Percentiles rank a stretch among this genome's conserved stretches.
Evolutionary conservation across 805 yeast genomes (phyloP).

Genomic region (Wickerhamomyces kurtzmanii): DNA sequence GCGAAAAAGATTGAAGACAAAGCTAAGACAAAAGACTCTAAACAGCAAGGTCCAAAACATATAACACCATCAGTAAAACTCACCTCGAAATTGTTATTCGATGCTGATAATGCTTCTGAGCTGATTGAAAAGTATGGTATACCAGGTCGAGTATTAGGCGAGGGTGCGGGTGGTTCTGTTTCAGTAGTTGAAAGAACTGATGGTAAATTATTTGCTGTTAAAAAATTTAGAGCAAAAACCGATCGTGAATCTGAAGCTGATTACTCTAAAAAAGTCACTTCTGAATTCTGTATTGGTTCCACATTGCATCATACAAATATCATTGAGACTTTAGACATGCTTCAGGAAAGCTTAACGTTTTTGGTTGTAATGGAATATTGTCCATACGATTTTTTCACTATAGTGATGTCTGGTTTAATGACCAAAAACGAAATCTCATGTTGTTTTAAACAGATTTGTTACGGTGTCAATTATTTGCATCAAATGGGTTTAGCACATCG

Average conservation of each 20-base stretch:
- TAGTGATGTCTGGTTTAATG: constrained; percentile 87
- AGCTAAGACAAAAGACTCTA: constrained; percentile 3
- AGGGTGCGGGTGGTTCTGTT: constrained; percentile 96
- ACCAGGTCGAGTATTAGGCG: constrained; percentile 67
- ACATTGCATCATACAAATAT: constrained; percentile 70
- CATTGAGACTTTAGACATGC: constrained; percentile 71
- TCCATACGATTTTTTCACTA: constrained; percentile 83
- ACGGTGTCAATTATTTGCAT: constrained; percentile 73
- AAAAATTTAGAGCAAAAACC: constrained; percentile 66
- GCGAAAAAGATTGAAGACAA: constrained; percentile 5
- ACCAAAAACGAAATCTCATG: constrained; percentile 60
- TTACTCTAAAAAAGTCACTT: constrained; percentile 68
- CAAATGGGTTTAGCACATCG: constrained; percentile 83
- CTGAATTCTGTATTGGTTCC: constrained; percentile 78
- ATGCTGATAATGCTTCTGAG: constrained; percentile 27
- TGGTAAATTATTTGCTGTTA: constrained; percentile 69
- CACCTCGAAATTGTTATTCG: constrained; percentile 23
- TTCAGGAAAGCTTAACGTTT: constrained; percentile 54
- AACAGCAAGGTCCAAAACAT: background rate
- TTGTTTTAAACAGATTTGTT: constrained; percentile 71
- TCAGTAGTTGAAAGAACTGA: constrained; percentile 58
- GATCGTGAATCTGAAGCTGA: constrained; percentile 55
- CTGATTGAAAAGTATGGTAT: constrained; percentile 60
- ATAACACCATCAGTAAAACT: constrained; percentile 1
- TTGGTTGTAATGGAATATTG: constrained; percentile 89